Conservation (phyloP, 768 basidiomycete genomes). For the Pilatotrama ljubarskyi region DNA sequence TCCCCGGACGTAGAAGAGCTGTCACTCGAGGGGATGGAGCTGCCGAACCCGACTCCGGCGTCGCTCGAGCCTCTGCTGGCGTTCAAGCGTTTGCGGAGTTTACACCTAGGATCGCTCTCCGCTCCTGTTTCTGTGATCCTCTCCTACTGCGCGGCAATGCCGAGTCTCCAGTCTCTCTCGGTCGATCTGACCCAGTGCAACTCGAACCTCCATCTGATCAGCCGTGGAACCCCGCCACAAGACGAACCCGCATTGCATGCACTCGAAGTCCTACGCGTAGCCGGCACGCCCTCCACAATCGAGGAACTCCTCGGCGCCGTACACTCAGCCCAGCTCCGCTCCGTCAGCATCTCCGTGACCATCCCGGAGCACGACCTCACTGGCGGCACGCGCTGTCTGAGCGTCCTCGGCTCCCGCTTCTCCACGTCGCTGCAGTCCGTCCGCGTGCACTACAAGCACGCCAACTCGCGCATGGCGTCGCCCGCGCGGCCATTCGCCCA, state of each 20-base stretch:
- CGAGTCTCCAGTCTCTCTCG: slow-evolving; percentile 2
- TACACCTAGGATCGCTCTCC: slow-evolving; percentile 6
- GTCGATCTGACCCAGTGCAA: background rate
- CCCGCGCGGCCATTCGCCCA: slow-evolving; percentile 1
- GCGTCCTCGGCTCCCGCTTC: slow-evolving; percentile 4
- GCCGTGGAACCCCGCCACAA: background rate
- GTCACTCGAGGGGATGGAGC: slow-evolving; percentile 7
- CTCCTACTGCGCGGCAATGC: slow-evolving; percentile 9
- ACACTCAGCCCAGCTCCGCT: background rate
- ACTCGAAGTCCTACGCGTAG: slow-evolving; percentile 1
- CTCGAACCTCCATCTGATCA: background rate
- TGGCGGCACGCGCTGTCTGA: slow-evolving; percentile 1
- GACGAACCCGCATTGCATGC: background rate
- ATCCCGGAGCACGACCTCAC: slow-evolving; percentile 1
- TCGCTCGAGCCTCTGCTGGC: background rate
- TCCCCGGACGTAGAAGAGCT: slow-evolving; percentile 14
- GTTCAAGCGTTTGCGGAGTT: slow-evolving; percentile 8
- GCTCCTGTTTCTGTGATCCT: slow-evolving; percentile 2
- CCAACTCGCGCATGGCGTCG: background rate
- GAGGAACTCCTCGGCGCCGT: slow-evolving; percentile 4
- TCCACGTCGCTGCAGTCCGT: slow-evolving; percentile 2
- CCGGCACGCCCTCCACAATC: slow-evolving; percentile 5
- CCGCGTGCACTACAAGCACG: slow-evolving; percentile 1
- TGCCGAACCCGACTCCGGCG: background rate
- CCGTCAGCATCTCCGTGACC: background rate